Conservation (phyloP, 2,329 filamentous ascomycete species). For the Diaporthe helianthi region DNA sequence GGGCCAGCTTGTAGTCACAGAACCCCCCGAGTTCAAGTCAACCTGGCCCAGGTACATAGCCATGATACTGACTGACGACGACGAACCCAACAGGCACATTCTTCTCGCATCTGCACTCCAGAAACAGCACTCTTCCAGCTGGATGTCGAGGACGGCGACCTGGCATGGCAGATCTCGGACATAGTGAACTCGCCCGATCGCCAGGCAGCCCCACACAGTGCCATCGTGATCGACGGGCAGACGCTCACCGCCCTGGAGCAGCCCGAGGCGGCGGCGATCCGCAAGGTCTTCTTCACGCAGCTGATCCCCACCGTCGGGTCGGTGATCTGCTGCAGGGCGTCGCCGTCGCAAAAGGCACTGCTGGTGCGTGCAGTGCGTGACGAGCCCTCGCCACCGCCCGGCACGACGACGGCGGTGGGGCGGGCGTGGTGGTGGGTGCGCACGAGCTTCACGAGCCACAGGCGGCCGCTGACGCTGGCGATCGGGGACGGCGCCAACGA, state of each 20-base stretch:
- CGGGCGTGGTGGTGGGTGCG: slow-evolving; percentile 4
- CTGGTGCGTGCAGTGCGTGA: slow-evolving; percentile 79
- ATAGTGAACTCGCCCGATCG: slow-evolving; percentile 68
- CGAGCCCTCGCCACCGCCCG: slow-evolving; percentile 31
- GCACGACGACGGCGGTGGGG: background rate
- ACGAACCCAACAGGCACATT: slow-evolving; percentile 61
- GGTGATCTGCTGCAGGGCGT: slow-evolving; percentile 92
- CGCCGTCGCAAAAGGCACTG: slow-evolving; percentile 88
- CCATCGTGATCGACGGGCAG: slow-evolving; percentile 82
- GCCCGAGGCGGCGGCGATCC: slow-evolving; percentile 41
- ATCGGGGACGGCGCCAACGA: slow-evolving; percentile 96
- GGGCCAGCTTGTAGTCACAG: background rate
- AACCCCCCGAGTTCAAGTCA: too few relatives aligned
- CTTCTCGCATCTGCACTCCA: slow-evolving; percentile 70
- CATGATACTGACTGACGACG: background rate
- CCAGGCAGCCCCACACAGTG: slow-evolving; percentile 74
- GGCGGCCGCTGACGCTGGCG: slow-evolving; percentile 71
- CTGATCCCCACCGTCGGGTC: slow-evolving; percentile 85
- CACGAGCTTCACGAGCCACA: slow-evolving; percentile 13
- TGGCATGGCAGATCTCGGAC: slow-evolving; percentile 70
- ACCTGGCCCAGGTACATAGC: too few relatives aligned
- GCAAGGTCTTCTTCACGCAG: slow-evolving; percentile 72
- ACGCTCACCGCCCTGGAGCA: slow-evolving; percentile 41
- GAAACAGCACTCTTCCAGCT: slow-evolving; percentile 80
- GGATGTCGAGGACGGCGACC: slow-evolving; percentile 67